These are phyloP conservation scores for Rhizophagus clarus DNA, from an alignment of 192 early-diverging fungal species.

Conservation along the genomic window DNA sequence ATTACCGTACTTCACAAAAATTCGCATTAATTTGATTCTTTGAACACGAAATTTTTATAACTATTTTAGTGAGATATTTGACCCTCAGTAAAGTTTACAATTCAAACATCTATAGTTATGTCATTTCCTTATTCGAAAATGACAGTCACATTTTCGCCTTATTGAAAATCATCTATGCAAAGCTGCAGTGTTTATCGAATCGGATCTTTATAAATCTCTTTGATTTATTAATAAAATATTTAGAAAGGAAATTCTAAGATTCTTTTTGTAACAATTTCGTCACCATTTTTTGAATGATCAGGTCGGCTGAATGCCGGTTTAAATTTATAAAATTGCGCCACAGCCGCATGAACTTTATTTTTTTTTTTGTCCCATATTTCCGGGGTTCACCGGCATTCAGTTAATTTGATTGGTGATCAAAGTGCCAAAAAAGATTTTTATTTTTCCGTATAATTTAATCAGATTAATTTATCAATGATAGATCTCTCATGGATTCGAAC, in stretches of 20 bases:
- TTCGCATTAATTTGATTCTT: too few relatives aligned
- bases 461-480: too few relatives aligned
- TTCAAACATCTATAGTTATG: background rate
- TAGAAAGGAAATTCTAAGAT: background rate
- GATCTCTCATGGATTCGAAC: background rate
- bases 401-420: background rate
- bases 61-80: too few relatives aligned
- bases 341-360: background rate
- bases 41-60: too few relatives aligned
- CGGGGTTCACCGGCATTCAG: too few relatives aligned
- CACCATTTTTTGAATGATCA: background rate
- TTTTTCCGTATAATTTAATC: too few relatives aligned
- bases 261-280: background rate
- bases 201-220: background rate
- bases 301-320: background rate
- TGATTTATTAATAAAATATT: background rate
- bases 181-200: constrained; percentile 1
- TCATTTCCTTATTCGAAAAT: background rate
- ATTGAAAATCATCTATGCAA: background rate
- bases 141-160: background rate
- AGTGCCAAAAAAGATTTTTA: background rate
- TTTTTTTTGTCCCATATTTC: background rate
- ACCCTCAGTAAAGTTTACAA: background rate
- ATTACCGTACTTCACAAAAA: background rate
- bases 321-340: background rate